These are phyloP conservation scores for Dissophora ornata DNA, from an alignment of 192 early-diverging fungal genomes.

Conservation along the genomic window DNA sequence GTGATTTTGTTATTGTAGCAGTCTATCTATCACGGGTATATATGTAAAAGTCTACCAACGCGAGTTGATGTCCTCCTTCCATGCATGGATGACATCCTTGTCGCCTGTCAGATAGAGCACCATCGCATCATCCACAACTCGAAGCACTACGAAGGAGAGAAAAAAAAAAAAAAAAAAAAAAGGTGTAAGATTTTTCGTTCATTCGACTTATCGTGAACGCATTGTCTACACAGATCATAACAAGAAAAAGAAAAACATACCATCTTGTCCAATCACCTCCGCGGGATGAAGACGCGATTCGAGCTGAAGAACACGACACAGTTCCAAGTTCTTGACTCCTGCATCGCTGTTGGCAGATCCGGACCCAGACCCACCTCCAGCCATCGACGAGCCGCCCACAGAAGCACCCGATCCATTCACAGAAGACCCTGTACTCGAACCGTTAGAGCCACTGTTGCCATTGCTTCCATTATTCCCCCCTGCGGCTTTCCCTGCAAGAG, in stretches of 20 bases:
- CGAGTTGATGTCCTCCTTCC: conserved; percentile 52
- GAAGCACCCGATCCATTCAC: not conserved
- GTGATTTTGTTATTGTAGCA: no score
- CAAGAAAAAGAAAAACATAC: conserved; percentile 12
- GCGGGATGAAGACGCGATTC: conserved; percentile 51
- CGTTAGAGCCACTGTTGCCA: not conserved
- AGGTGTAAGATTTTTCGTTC: not conserved
- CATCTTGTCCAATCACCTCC: conserved; percentile 49
- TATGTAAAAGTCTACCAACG: conserved; percentile 54
- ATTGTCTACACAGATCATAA: not conserved
- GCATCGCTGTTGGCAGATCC: not conserved
- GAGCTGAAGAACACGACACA: conserved; percentile 40
- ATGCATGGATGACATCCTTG: conserved; percentile 44
- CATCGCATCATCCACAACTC: conserved; percentile 47
- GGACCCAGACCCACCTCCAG: not conserved
- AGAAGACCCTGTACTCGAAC: not conserved
- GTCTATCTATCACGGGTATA: no score
- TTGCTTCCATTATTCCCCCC: not conserved
- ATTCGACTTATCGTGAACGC: not conserved
- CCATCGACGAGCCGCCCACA: no score
- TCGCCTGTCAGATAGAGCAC: conserved; percentile 45
- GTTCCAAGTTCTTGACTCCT: conserved; percentile 28
- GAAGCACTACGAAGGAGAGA: conserved; percentile 27
- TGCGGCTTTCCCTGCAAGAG: conserved; percentile 12
- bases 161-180: not conserved